Conservation (phyloP, 1,139 yeast genomes). For the Petasospora rhodanensis region DNA sequence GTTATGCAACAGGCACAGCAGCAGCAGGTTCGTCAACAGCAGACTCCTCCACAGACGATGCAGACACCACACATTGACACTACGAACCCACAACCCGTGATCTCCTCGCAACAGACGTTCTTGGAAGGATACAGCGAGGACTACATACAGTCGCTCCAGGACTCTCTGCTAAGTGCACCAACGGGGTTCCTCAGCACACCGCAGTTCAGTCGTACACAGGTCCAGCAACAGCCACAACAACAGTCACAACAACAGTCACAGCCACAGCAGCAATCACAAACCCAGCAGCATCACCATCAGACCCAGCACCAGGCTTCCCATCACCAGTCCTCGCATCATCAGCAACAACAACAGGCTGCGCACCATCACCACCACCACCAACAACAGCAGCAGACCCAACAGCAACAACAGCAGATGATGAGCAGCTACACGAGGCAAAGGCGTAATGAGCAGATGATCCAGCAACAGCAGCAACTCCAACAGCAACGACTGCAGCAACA, state of each 20-base stretch:
- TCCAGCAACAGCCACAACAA: slow-evolving; percentile 1
- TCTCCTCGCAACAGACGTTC: slow-evolving; percentile 2
- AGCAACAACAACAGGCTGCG: too few relatives aligned
- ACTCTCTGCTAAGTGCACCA: slow-evolving; percentile 9
- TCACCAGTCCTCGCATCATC: too few relatives aligned
- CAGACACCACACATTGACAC: background rate
- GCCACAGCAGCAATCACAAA: slow-evolving; percentile 1
- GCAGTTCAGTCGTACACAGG: too few relatives aligned
- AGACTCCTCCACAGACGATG: background rate
- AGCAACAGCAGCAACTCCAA: slow-evolving; percentile 1
- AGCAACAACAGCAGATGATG: too few relatives aligned
- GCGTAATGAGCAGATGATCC: background rate
- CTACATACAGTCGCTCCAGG: slow-evolving; percentile 15
- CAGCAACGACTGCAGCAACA: slow-evolving; percentile 1
- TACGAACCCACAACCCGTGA: too few relatives aligned
- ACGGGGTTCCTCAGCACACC: slow-evolving; percentile 7
- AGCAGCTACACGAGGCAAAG: too few relatives aligned
- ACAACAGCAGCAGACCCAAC: background rate
- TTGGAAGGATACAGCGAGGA: slow-evolving; percentile 16
- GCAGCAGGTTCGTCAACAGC: too few relatives aligned
- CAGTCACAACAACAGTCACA: slow-evolving; percentile 1
- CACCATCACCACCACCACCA: too few relatives aligned
- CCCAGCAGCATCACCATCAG: too few relatives aligned
- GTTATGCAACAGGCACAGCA: background rate
- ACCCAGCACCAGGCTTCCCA: too few relatives aligned